These are phyloP conservation scores for Torulaspora quercuum DNA, from an alignment of 805 yeast species.

Conservation along the genomic window DNA sequence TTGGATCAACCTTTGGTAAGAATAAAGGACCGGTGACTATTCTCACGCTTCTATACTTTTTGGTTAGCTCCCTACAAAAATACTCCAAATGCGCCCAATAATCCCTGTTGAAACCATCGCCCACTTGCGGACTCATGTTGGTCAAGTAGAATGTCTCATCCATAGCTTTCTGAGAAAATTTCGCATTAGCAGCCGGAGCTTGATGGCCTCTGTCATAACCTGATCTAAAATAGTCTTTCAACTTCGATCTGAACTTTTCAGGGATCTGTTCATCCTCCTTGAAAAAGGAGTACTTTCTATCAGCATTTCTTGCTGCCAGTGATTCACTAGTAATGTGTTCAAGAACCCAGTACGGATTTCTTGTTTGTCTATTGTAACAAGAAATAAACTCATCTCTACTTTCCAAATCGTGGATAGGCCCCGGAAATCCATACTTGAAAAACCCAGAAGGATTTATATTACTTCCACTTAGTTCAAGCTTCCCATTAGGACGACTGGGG, in stretches of 20 bases:
- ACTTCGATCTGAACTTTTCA: conserved; percentile 62
- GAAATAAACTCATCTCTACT: conserved; percentile 73
- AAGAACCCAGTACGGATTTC: conserved; percentile 82
- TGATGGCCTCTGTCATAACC: conserved; percentile 97
- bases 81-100: conserved; percentile 97
- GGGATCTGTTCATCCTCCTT: conserved; percentile 86
- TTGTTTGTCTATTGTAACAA: conserved; percentile 77
- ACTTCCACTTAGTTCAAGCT: conserved; percentile 33
- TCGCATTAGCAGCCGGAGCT: conserved; percentile 98
- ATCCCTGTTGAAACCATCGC: conserved; percentile 95
- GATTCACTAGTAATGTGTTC: conserved; percentile 84
- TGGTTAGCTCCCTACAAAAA: conserved; percentile 74
- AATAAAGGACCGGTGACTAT: conserved; percentile 92
- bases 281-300: conserved; percentile 78
- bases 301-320: conserved; percentile 52
- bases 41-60: conserved; percentile 69
- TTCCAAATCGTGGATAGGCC: conserved; percentile 84
- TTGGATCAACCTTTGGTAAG: conserved; percentile 67
- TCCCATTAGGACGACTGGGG: conserved; percentile 13
- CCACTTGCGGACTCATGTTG: conserved; percentile 95
- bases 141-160: conserved; percentile 87
- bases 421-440: conserved; percentile 92
- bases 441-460: conserved; percentile 70
- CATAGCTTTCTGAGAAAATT: conserved; percentile 87
- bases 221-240: conserved; percentile 86